Evolutionary conservation across 1,284 basidiomycete genomes (phyloP), one percentile per base, ranked within the genome.

Genomic region (Marasmius sp.): DNA sequence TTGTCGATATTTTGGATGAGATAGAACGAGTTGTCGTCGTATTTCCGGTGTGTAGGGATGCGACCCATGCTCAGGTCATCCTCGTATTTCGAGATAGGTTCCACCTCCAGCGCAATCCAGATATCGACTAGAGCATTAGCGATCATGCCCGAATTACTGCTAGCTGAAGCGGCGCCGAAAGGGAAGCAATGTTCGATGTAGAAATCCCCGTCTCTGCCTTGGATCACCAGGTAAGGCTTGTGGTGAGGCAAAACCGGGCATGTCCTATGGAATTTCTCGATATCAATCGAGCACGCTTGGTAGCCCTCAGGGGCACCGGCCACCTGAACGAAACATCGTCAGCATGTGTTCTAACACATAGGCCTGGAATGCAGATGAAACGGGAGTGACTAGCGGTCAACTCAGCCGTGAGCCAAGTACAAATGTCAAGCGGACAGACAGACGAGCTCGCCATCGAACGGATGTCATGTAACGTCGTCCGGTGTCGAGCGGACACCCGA

Each of bases 1-100:
- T n/a, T n/a, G n/a, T n/a, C n/a, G n/a, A n/a, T n/a, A n/a, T n/a
- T n/a, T 27, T 27, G 27, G 27, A 27, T 5, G 2, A 5, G 27
- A 5, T 27, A 27, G 27, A 27, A 27, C 5, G 5, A 2, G 5
- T 5, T 5, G 5, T 27, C 27, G 5, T 27, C 27, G 27, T 2
- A 27, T 27, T 27, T 27, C 27, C 27, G 2, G 27, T 27, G 27
- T 2, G 27, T 27, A 27, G 27, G 27, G 5, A 5, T 27, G 2
- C 5, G 27, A 2, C 27, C 27, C 27, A 27, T 14, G 1, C 22
- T 45, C 36, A 70, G 59, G 60, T 75, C 73, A 51, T 75, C 73
- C 14, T 74, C 71, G 66, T 70, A 75, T 59, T 75, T 75, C 11
- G 61, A 27, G 5, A 70, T 56, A 0, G 69, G 67, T 54, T 71